Percentiles rank a stretch among this genome's conserved stretches.
These are phyloP conservation scores for Syzygium aqueum DNA, from an alignment of 345 rosid species.

Conservation along the genomic window DNA sequence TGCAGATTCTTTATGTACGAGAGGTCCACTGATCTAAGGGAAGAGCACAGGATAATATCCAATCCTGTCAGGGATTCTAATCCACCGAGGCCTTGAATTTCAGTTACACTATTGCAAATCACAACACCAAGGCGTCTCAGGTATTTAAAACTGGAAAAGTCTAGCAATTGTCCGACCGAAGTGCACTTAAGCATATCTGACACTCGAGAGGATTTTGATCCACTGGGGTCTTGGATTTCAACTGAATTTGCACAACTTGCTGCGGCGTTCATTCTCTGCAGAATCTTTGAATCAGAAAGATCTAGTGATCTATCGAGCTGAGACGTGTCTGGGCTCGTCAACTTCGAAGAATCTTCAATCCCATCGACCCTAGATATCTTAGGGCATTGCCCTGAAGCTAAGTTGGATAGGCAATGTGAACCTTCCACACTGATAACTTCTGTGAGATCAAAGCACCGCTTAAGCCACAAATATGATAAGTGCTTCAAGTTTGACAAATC, in stretches of 20 bases:
- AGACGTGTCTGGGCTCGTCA: accelerated
- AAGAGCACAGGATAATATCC: not conserved
- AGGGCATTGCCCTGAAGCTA: no score
- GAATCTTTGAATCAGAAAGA: not conserved
- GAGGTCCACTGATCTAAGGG: no score
- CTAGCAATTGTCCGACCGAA: not conserved
- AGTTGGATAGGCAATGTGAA: not conserved
- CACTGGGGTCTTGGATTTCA: not conserved
- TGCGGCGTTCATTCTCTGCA: not conserved
- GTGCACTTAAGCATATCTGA: not conserved
- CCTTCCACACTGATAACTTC: accelerated
- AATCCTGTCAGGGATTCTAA: not conserved
- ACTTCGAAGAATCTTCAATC: not conserved
- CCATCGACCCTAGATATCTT: no score
- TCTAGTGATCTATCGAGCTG: not conserved
- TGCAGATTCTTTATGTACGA: no score
- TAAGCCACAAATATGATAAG: not conserved
- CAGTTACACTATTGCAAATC: accelerated
- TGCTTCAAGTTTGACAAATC: not conserved
- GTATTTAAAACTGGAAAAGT: not conserved
- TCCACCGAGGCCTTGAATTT: not conserved
- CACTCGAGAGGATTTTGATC: not conserved
- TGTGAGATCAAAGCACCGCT: not conserved
- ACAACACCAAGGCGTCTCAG: not conserved
- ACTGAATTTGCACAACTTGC: not conserved